These are phyloP conservation scores for Thelonectria blattea DNA, from an alignment of 2,329 filamentous ascomycete genomes.

Conservation along the genomic window DNA sequence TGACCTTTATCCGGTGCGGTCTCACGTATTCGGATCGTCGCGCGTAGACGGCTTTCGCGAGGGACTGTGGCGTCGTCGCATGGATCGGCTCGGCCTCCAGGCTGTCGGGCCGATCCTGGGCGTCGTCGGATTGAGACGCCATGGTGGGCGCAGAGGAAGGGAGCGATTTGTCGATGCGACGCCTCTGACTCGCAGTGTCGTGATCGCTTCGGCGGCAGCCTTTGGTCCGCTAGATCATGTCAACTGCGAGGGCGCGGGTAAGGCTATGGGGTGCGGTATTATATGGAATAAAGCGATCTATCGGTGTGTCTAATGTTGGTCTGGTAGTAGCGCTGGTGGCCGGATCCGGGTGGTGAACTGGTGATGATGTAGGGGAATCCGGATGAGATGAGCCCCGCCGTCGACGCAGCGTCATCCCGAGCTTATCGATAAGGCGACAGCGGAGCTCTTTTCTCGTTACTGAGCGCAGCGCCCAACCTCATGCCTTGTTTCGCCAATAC, in stretches of 20 bases:
- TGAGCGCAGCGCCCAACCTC: constrained; percentile 24
- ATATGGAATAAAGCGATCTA: not conserved
- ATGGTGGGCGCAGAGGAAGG: constrained; percentile 31
- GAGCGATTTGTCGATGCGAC: constrained; percentile 26
- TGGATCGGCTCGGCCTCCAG: constrained; percentile 52
- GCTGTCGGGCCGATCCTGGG: constrained; percentile 42
- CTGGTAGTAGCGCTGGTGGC: not conserved
- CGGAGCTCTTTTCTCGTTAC: constrained; percentile 7
- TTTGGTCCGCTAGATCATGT: constrained; percentile 46
- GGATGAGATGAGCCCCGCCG: constrained; percentile 16
- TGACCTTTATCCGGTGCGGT: constrained; percentile 77
- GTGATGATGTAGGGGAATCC: constrained; percentile 30
- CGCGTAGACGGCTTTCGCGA: constrained; percentile 71
- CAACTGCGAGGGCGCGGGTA: constrained; percentile 24
- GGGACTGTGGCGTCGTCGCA: constrained; percentile 57
- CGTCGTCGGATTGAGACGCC: constrained; percentile 37
- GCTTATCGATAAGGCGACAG: constrained; percentile 40
- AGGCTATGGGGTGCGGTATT: constrained; percentile 16
- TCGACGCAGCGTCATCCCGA: constrained; percentile 30
- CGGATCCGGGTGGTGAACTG: constrained; percentile 13
- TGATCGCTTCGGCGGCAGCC: constrained; percentile 26
- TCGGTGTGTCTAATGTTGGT: not conserved
- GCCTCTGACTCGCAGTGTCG: constrained; percentile 35
- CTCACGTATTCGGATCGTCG: constrained; percentile 81
- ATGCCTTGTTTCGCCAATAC: constrained; percentile 22